Conservation (phyloP, 495 filamentous ascomycete species). For the Hypoxylon trugodes region DNA sequence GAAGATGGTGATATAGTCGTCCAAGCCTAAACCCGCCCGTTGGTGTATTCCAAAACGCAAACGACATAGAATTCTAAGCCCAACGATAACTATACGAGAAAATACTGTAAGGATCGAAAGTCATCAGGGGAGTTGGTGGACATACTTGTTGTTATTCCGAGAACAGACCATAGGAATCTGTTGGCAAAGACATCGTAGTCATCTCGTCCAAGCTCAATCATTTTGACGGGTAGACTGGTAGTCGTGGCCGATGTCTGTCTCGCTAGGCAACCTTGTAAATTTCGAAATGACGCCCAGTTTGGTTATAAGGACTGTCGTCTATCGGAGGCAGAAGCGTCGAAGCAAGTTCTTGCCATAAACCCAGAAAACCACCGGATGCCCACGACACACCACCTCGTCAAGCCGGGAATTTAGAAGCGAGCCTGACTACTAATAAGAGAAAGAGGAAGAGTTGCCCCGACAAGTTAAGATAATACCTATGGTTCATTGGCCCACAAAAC, state of each 20-base stretch:
- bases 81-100: slow-evolving; percentile 32
- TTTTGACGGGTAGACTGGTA: background rate
- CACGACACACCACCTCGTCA: background rate
- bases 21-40: slow-evolving; percentile 36
- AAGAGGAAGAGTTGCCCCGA: background rate
- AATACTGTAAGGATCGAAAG: slow-evolving; percentile 12
- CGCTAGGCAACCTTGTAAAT: no score
- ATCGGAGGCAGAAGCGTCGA: no score
- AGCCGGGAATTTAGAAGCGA: background rate
- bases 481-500: slow-evolving; percentile 16
- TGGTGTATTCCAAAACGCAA: slow-evolving; percentile 8
- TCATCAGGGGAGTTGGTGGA: background rate
- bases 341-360: slow-evolving; percentile 2
- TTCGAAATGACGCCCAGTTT: no score
- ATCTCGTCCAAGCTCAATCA: slow-evolving; percentile 30
- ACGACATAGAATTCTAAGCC: slow-evolving; percentile 35
- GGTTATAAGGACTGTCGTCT: no score
- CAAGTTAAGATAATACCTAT: slow-evolving; percentile 13
- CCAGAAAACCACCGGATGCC: background rate
- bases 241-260: background rate
- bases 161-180: slow-evolving; percentile 27
- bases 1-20: slow-evolving; percentile 38
- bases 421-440: slow-evolving; percentile 1
- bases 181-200: slow-evolving; percentile 35
- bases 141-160: slow-evolving; percentile 30